These are phyloP conservation scores for Letharia columbiana DNA, from an alignment of 495 filamentous ascomycete genomes.

Conservation along the genomic window DNA sequence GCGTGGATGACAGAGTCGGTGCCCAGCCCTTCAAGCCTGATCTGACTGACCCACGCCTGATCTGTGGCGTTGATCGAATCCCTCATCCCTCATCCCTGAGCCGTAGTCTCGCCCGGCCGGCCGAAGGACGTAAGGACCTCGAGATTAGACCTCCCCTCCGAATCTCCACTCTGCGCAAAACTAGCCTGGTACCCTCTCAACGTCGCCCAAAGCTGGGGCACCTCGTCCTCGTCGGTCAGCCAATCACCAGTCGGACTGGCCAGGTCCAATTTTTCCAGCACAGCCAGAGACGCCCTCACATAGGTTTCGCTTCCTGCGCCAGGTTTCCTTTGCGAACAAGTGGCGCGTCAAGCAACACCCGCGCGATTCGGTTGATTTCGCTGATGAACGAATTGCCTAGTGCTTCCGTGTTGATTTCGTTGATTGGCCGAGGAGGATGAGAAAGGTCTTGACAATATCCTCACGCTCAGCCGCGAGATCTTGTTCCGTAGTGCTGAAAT, in stretches of 20 bases:
- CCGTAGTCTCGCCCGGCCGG: not conserved
- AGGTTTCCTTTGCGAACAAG: slow-evolving; percentile 47
- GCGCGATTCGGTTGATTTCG: slow-evolving; percentile 69
- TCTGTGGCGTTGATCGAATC: not conserved
- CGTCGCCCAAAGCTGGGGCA: slow-evolving; percentile 63
- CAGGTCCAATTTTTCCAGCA: slow-evolving; percentile 59
- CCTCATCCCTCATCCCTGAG: not conserved
- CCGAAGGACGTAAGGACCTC: not conserved
- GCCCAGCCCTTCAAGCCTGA: not conserved
- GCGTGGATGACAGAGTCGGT: not conserved
- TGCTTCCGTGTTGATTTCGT: slow-evolving; percentile 73
- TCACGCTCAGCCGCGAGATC: slow-evolving; percentile 62
- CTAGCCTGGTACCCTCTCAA: slow-evolving; percentile 63
- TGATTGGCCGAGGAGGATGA: slow-evolving; percentile 62
- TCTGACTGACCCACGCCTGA: not conserved
- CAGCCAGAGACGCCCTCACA: slow-evolving; percentile 57
- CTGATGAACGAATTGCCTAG: slow-evolving; percentile 63
- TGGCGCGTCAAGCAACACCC: slow-evolving; percentile 58
- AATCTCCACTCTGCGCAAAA: slow-evolving; percentile 54
- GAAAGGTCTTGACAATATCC: slow-evolving; percentile 63
- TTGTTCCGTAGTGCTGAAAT: slow-evolving; percentile 31
- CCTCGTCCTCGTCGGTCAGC: slow-evolving; percentile 57
- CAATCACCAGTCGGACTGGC: slow-evolving; percentile 26
- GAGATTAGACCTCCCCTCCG: not conserved
- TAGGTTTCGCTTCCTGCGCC: slow-evolving; percentile 53